Conservation (phyloP, 179 eudicot genomes). For the Sideroxylon spinosum region DNA sequence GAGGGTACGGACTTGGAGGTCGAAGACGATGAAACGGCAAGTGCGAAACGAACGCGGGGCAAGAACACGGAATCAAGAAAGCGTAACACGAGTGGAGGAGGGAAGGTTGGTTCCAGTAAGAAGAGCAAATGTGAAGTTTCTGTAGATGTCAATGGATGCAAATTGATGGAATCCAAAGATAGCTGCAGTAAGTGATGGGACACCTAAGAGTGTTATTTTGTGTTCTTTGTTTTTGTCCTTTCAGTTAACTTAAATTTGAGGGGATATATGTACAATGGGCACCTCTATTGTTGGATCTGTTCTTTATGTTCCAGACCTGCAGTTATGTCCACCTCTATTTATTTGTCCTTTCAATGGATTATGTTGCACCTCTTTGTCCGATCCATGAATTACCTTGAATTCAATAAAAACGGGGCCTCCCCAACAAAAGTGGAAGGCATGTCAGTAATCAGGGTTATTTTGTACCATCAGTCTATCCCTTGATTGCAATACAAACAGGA, state of each 20-base stretch:
- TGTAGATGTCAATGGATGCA: constrained; percentile 27
- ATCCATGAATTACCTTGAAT: neutral
- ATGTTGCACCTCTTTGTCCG: neutral
- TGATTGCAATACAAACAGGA: neutral
- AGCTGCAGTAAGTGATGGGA: constrained; percentile 38
- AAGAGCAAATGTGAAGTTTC: constrained; percentile 39
- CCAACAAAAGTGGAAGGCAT: neutral
- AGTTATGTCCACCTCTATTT: neutral
- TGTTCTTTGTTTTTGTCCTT: neutral
- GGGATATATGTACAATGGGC: neutral
- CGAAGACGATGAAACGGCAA: constrained; percentile 29
- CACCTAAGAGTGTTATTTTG: neutral
- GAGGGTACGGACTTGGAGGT: constrained; percentile 62
- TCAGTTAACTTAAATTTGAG: neutral
- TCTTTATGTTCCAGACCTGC: neutral
- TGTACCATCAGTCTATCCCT: neutral
- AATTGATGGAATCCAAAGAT: constrained; percentile 26
- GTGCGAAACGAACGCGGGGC: constrained; percentile 26
- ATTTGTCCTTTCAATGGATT: no score
- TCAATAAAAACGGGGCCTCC: neutral
- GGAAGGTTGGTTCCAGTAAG: constrained; percentile 30
- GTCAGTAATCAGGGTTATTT: neutral
- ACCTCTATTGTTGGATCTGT: neutral
- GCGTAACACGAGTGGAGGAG: constrained; percentile 33
- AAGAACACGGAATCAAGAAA: constrained; percentile 24